These are phyloP conservation scores for Pugionium cornutum DNA, from an alignment of 345 rosid species.

Conservation along the genomic window DNA sequence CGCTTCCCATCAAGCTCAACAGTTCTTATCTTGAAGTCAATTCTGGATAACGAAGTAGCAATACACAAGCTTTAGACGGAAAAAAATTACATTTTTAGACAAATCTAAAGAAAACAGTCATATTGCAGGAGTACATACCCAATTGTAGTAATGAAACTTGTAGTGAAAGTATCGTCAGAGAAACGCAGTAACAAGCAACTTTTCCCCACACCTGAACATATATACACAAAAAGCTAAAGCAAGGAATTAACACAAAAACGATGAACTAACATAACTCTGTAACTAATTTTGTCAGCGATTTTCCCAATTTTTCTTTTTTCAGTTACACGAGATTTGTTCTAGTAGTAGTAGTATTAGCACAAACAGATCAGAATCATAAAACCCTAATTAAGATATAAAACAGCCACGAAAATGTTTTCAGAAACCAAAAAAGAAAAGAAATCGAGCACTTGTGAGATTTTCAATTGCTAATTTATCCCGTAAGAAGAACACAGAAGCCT, in stretches of 20 bases:
- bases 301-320: not conserved
- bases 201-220: conserved; percentile 78
- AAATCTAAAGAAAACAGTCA: not conserved
- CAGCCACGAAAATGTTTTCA: no score
- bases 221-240: conserved; percentile 1
- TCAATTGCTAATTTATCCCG: no score
- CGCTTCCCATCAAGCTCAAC: conserved; percentile 65
- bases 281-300: conserved; percentile 11
- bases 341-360: not conserved
- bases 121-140: conserved; percentile 45
- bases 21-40: conserved; percentile 49
- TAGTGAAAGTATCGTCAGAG: conserved; percentile 91
- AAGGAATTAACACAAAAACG: conserved; percentile 4
- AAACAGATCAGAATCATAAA: conserved; percentile 14
- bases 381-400: conserved; percentile 23
- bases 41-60: conserved; percentile 33
- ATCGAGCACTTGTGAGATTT: no score
- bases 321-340: not conserved
- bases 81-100: not conserved
- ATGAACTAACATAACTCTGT: no score
- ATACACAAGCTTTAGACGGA: no score
- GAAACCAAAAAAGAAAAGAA: not conserved
- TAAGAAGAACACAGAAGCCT: conserved; percentile 20
- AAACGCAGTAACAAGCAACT: conserved; percentile 93
- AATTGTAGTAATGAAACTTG: conserved; percentile 89